Conservation (phyloP, 345 rosid species). For the Citrus maxima region DNA sequence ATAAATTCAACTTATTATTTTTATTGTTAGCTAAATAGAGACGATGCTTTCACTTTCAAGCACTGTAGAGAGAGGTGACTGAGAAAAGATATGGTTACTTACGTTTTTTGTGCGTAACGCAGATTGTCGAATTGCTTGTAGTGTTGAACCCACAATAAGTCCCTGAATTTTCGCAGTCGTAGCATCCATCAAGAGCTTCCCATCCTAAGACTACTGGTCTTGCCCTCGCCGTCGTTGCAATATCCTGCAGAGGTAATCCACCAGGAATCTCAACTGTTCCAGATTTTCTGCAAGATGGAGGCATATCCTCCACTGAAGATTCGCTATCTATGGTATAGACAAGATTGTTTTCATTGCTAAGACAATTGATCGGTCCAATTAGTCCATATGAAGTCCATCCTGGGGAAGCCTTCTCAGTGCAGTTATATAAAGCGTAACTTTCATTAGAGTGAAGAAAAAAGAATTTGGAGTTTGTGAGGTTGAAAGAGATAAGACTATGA, state of each 20-base stretch:
- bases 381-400: rapidly evolving
- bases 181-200: background rate
- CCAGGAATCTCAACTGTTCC: background rate
- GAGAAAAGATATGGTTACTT: background rate
- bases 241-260: too few relatives aligned
- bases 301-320: rapidly evolving
- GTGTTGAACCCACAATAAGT: background rate
- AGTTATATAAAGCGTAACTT: background rate
- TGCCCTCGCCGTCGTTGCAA: too few relatives aligned
- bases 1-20: too few relatives aligned
- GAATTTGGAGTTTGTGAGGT: background rate
- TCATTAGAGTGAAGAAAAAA: background rate
- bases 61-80: too few relatives aligned
- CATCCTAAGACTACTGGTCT: background rate
- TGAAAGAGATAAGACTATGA: background rate
- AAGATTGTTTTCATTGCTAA: background rate
- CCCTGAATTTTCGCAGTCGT: background rate
- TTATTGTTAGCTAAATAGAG: too few relatives aligned
- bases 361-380: background rate
- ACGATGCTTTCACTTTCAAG: too few relatives aligned
- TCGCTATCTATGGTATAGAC: rapidly evolving
- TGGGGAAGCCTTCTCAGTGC: background rate
- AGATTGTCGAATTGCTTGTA: background rate
- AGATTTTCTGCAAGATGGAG: background rate
- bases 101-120: background rate